A percentile compares a stretch with the other conserved stretches of the same genome.
phyloP scores from a whole-genome alignment of 2,329 filamentous ascomycete genomes.

The Hymenoscyphus scutula region DNA sequence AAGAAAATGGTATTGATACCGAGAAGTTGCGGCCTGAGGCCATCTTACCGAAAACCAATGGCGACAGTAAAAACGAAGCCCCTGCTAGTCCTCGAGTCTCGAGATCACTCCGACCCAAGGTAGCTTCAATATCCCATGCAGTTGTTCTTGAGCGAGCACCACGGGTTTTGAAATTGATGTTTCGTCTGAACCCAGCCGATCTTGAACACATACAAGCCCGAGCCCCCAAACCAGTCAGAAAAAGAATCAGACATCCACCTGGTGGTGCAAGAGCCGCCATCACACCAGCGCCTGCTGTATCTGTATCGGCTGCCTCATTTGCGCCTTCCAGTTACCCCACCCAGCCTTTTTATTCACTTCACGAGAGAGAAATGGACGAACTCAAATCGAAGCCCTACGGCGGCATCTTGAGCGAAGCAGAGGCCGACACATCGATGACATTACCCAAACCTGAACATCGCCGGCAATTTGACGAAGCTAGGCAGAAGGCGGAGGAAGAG shows the following conservation, averaged over 20 bases:
- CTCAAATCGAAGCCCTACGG: conserved; percentile 92
- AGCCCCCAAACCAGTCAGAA: conserved; percentile 55
- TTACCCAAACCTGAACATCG: conserved; percentile 78
- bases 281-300: conserved; percentile 20
- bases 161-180: conserved; percentile 51
- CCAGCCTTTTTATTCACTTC: conserved; percentile 83
- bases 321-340: conserved; percentile 50
- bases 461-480: conserved; percentile 83
- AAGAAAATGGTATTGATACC: neutral
- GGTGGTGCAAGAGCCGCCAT: conserved; percentile 35
- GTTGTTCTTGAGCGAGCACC: conserved; percentile 38
- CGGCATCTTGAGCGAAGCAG: conserved; percentile 82
- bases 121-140: conserved; percentile 41
- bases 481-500: conserved; percentile 86
- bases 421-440: conserved; percentile 89
- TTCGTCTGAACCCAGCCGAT: conserved; percentile 56
- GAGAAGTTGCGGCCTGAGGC: neutral
- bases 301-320: conserved; percentile 38
- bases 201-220: conserved; percentile 59
- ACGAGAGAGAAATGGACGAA: conserved; percentile 86
- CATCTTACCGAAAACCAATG: conserved; percentile 21
- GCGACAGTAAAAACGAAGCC: conserved; percentile 21
- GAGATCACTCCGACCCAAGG: conserved; percentile 56
- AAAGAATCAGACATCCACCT: conserved; percentile 43
- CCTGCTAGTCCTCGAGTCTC: conserved; percentile 43